Evolutionary conservation across 345 rosid species (phyloP).

Genomic region (Eucalyptus erythrocorys): DNA sequence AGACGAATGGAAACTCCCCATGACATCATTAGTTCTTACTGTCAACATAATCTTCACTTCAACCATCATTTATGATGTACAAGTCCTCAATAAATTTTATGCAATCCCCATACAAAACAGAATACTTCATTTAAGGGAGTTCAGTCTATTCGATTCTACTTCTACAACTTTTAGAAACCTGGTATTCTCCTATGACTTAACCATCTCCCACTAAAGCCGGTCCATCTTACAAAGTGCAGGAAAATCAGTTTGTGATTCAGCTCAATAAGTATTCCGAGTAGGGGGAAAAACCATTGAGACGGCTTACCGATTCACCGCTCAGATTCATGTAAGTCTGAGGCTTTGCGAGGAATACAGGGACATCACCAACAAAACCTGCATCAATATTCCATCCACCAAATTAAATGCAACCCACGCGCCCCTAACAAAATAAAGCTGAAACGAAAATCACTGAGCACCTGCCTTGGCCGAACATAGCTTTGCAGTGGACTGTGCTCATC

Average conservation of each 20-base stretch:
- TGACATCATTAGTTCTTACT: background rate
- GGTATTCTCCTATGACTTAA: too few relatives aligned
- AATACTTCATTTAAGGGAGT: background rate
- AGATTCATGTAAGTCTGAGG: constrained; percentile 93
- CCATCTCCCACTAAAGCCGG: background rate
- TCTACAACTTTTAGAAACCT: background rate
- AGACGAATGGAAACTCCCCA: background rate
- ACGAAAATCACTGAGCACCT: background rate
- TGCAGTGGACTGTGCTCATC: constrained; percentile 39
- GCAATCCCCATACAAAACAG: background rate
- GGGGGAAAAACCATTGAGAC: background rate
- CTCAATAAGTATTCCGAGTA: background rate
- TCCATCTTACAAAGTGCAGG: background rate
- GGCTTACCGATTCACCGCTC: constrained; percentile 86
- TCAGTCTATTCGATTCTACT: background rate
- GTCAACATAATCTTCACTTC: background rate
- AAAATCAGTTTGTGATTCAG: background rate
- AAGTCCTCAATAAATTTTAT: background rate
- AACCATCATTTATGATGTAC: background rate
- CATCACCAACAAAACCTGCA: constrained; percentile 45
- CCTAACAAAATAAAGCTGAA: background rate
- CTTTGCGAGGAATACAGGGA: constrained; percentile 56
- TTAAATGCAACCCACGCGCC: background rate
- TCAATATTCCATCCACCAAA: background rate
- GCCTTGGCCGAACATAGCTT: constrained; percentile 75